A percentile compares a stretch with the other conserved stretches of the same genome.
Evolutionary conservation across 768 basidiomycete genomes (phyloP).

Genomic region (Favolaschia claudopus): DNA sequence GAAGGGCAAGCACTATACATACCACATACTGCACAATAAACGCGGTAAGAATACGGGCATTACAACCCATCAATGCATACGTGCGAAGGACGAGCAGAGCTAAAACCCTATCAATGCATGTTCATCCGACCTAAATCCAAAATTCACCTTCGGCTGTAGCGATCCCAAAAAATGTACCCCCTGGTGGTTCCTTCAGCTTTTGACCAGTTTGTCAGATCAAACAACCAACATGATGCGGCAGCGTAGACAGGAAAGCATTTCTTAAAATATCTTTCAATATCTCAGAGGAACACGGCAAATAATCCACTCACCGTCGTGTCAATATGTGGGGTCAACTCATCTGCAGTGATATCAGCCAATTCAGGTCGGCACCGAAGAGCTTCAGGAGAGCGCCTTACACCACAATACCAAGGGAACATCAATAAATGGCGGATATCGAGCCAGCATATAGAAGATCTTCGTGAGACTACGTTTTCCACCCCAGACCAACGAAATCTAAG

Average conservation of each 20-base stretch:
- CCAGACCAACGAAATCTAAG: constrained; percentile 35
- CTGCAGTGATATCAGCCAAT: neutral
- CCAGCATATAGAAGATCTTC: constrained; percentile 33
- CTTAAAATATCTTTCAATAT: neutral
- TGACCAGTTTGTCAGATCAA: neutral
- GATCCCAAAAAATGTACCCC: constrained; percentile 7
- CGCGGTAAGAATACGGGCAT: neutral
- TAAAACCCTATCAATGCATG: neutral
- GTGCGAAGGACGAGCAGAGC: constrained; percentile 30
- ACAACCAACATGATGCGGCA: neutral
- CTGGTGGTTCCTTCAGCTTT: no score
- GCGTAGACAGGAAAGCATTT: neutral
- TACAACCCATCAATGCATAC: constrained; percentile 26
- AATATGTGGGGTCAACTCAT: neutral
- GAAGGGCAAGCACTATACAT: neutral
- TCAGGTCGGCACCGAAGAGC: neutral
- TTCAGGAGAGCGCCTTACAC: constrained; percentile 23
- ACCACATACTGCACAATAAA: constrained; percentile 1
- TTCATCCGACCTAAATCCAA: neutral
- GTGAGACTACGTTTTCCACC: constrained; percentile 29
- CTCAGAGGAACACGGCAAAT: neutral
- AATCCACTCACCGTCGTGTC: neutral
- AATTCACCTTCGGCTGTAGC: constrained; percentile 4
- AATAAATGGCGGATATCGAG: constrained; percentile 35
- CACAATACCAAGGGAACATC: constrained; percentile 29